Evolutionary conservation across 495 filamentous ascomycete species (phyloP), one percentile per base, ranked within the genome.

Genomic region (Darksidea phi): DNA sequence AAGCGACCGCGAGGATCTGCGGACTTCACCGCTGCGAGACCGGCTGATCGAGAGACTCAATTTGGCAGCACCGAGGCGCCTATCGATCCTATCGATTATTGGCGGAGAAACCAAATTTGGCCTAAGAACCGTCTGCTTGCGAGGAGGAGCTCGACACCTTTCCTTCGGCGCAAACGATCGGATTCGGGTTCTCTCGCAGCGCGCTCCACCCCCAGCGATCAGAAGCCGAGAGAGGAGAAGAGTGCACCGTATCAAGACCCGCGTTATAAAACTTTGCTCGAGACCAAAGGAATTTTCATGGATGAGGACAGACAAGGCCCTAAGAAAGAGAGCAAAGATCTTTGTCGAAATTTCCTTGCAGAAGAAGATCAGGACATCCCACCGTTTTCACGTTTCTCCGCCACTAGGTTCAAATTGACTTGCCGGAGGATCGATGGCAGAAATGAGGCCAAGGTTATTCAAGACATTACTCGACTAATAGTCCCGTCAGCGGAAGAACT

Each of bases 201-300:
- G 20, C 73, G 67, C 47, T 73, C 68, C 57, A 64, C 68, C 28
- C 66, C 73, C 25, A 77, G 76, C 69, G 73, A 77, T 63, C 45
- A 77, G 63, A 73, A 66, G 67, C 73, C 70, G 48, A 71, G 74
- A 37, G 70, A 73, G 48, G 69, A 36, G 18, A 70, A 78, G 62
- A 80, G 77, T 60, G 65, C 69, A 13, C 69, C 58, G 42, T 80
- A 82, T 56, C 37, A 56, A 56, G 63, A 71, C 55, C 20, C 54
- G 26, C 51, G 64, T 43, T 67, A 67, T 48, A 28, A 37, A 37
- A 58, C 53, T 59, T 24, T 63, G 48, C 64, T 67, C 25, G 42
- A 20, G n/a, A 66, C 34, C 2, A 51, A 68, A 37, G 56, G 56
- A 8, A 64, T 61, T 45, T 59, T 25, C 38, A 67, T 67, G 60